Evolutionary conservation across 257 asterid genomes (phyloP), one percentile per base, ranked within the genome.

Genomic region (Jacaranda mimosifolia): DNA sequence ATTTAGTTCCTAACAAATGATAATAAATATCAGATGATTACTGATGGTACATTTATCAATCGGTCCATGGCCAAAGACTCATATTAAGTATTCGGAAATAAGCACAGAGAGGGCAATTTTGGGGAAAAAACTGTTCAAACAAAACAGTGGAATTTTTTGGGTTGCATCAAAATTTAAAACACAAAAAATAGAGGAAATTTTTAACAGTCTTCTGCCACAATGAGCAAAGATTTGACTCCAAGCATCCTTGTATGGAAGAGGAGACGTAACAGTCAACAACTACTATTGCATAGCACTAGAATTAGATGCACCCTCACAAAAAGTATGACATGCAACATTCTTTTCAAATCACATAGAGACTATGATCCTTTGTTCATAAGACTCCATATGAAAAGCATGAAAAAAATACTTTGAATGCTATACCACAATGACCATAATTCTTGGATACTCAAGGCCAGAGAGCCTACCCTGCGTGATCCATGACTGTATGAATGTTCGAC

Each of bases 391-490:
- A 73, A 51, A 19, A 1, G 36, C 46, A 58, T 45, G 38, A 6
- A 46, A 11, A 11, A 15, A 38, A 64, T 72, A 70, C 46, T 63
- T 69, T 32, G 8, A 46, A 57, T 57, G 71, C 49, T 38, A 63
- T 2, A 74, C n/a, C n/a, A 59, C n/a, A 58, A 32, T 10, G 4
- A 59, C 32, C 52, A 39, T 7, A 42, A 38, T 71, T 48, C 63
- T 32, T 32, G 59, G 35, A 66, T 15, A 15, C 56, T 39, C 21
- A 52, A 62, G 36, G 17, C 5, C 43, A 74, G 74, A 82, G 52
- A 72, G 59, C 66, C 72, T 84, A 89, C 99, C 99, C 87, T 93
- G 98, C 4, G 82, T 74, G 76, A 96, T 96, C 99, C 99, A 96
- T 13, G 98, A 96, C 73, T 96, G 99, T 84, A 96, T 89, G 77